Evolutionary conservation across 208 protist genomes (phyloP).

Genomic region (Trypanosoma rangeli): DNA sequence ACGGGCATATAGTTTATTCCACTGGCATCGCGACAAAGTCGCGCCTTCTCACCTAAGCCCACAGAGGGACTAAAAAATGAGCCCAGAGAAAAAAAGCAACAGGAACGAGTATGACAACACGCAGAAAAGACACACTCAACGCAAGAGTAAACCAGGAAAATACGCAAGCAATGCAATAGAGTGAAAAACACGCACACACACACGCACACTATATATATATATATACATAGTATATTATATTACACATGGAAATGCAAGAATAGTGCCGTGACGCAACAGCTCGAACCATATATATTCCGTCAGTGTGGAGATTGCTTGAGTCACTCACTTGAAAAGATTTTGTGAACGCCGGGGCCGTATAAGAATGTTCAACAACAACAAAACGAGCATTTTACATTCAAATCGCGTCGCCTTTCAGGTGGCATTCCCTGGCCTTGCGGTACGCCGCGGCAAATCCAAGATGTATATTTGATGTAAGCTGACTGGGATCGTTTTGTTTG

Average conservation of each 20-base stretch:
- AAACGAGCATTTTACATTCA: neutral
- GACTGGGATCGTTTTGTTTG: constrained; percentile 40
- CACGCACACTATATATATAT: neutral
- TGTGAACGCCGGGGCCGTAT: neutral
- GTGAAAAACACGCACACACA: neutral
- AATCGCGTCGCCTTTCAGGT: neutral
- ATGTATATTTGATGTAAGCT: constrained; percentile 43
- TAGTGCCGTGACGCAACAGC: neutral
- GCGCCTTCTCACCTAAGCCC: too few species aligned
- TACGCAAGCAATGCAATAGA: too few species aligned
- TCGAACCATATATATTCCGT: neutral
- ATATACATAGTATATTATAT: neutral
- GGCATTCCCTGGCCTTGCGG: constrained; percentile 33
- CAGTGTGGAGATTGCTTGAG: neutral
- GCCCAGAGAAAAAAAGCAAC: too few species aligned
- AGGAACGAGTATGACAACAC: too few species aligned
- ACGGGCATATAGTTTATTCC: too few species aligned
- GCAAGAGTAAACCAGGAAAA: too few species aligned
- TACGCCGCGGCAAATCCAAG: constrained; percentile 56
- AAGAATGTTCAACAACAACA: neutral
- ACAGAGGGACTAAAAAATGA: too few species aligned
- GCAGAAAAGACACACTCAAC: too few species aligned
- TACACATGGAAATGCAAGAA: neutral
- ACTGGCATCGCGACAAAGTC: too few species aligned
- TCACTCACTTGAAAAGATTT: neutral